Evolutionary conservation across 2,329 filamentous ascomycete genomes (phyloP).

Genomic region (Teratosphaeria epicoccoides): DNA sequence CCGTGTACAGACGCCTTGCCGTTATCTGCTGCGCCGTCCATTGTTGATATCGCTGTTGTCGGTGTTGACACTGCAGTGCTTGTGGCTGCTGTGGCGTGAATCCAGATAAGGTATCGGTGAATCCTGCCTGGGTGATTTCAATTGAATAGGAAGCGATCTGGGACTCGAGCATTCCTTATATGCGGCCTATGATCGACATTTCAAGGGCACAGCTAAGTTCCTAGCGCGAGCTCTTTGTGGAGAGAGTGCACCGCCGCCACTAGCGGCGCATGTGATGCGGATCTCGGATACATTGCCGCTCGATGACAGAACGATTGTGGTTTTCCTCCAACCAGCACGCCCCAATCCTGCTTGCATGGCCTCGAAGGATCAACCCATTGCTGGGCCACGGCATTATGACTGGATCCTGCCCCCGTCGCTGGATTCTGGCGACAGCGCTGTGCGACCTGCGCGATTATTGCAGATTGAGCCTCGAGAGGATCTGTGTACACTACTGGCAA

Average conservation of each 20-base stretch:
- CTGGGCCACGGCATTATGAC: too few relatives aligned
- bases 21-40: slow-evolving; percentile 13
- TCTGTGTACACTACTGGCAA: too few relatives aligned
- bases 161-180: neutral
- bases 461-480: too few relatives aligned
- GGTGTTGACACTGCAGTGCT: neutral
- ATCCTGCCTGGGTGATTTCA: neutral
- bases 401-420: too few relatives aligned
- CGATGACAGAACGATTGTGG: neutral
- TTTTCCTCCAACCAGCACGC: neutral
- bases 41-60: neutral
- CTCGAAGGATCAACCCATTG: neutral
- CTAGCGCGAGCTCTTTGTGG: neutral
- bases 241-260: neutral
- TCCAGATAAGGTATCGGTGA: neutral
- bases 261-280: neutral
- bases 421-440: too few relatives aligned
- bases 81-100: neutral
- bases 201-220: neutral
- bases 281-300: neutral
- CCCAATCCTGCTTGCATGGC: neutral
- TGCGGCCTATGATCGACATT: neutral
- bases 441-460: too few relatives aligned
- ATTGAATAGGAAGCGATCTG: neutral
- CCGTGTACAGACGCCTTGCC: slow-evolving; percentile 29